A percentile compares a stretch with the other conserved stretches of the same genome.
Evolutionary conservation across 139 green algal genomes (phyloP).

Genomic region (Volvox reticuliferus): DNA sequence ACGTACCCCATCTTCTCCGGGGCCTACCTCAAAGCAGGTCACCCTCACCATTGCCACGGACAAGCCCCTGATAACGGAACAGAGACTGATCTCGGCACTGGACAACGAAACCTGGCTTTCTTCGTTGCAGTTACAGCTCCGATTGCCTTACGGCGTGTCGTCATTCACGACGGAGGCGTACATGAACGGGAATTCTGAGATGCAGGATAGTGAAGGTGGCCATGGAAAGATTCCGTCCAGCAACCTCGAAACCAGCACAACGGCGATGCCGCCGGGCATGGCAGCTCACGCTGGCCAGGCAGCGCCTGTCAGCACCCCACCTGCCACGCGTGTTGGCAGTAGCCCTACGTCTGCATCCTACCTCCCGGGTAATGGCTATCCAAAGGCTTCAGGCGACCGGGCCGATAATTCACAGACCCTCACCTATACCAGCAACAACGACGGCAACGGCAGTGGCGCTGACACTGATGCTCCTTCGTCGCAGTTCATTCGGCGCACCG

Average conservation of each 20-base stretch:
- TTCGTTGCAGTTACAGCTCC: not conserved
- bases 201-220: too few species aligned
- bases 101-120: not conserved
- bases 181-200: not conserved
- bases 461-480: not conserved
- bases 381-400: not conserved
- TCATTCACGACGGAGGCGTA: not conserved
- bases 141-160: not conserved
- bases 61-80: not conserved
- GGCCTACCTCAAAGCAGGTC: not conserved
- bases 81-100: not conserved
- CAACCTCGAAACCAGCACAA: too few species aligned
- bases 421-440: not conserved
- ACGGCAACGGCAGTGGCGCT: not conserved
- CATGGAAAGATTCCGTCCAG: too few species aligned
- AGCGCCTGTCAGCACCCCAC: too few species aligned
- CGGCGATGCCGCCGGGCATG: too few species aligned
- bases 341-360: too few species aligned
- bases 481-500: not conserved
- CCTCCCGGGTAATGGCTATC: not conserved
- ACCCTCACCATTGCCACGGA: not conserved
- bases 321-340: too few species aligned
- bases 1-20: too few species aligned
- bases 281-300: too few species aligned
- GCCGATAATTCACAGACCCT: not conserved